Base-by-base conservation (phyloP, 495 filamentous ascomycete species). In the Oleoguttula mirabilis region DNA sequence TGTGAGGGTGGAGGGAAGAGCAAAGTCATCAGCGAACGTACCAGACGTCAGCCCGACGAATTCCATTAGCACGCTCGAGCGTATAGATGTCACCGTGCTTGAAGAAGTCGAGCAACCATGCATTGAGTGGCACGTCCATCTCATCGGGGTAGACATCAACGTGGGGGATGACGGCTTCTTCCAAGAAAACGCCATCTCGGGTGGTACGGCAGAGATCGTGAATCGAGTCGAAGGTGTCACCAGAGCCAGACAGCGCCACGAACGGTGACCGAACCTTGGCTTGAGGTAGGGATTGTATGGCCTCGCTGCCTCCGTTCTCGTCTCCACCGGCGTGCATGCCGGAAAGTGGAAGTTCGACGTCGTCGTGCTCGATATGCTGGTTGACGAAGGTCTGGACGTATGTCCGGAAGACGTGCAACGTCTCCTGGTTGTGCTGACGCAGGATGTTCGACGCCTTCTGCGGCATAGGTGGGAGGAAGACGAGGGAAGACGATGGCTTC, bases 31-130 rank as follows among this genome's bases (percentile, higher is more conserved):
- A n/a, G n/a, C n/a, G n/a, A n/a, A n/a, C n/a, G n/a, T n/a, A n/a
- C 80, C 79, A 84, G 10, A 79, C 61, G 24, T 85, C 82, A 0
- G 69, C 68, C 10, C 55, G 51, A n/a, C 68, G 67, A 36, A 88
- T 69, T 3, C 62, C 55, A 48, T 86, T 85, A 3, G 70, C 75
- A 3, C 30, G 59, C 12, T 68, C 65, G 6, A 88, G 61, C 0
- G 71, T 63, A 4, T 58, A 44, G 7, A 71, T 38, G 50, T 77
- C 69, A 4, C 81, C 82, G 47, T 87, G 72, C 55, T 71, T 76
- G 70, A 70, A 84, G 58, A 84, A 88, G 50, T 86, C 80, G 37
- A 75, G 73, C 7, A 87, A 60, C 48, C 84, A 84, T 0, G 79
- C 79, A 50, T 87, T 86, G 34, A 79, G 49, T 14, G 71, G 62